Evolutionary conservation across 345 rosid genomes (phyloP).

Genomic region (Pistacia integerrima): DNA sequence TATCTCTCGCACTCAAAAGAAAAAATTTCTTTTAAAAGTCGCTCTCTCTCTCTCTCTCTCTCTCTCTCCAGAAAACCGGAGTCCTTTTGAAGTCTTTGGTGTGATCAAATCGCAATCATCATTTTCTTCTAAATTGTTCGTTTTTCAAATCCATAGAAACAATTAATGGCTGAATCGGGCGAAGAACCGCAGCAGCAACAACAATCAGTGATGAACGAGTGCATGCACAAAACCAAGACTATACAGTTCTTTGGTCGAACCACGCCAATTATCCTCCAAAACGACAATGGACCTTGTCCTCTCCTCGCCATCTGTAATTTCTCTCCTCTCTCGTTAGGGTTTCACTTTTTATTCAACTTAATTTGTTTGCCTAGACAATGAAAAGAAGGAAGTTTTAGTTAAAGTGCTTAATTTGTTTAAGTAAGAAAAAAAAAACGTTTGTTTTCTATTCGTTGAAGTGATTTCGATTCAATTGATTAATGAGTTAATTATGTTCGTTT

Average conservation of each 20-base stretch:
- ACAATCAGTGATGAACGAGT: constrained; percentile 43
- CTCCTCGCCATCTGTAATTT: constrained; percentile 87
- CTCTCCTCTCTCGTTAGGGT: constrained; percentile 26
- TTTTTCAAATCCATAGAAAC: neutral
- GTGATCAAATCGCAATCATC: constrained; percentile 5
- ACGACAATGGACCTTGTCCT: constrained; percentile 99
- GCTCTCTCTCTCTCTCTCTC: no score
- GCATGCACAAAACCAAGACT: constrained; percentile 72
- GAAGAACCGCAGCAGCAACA: constrained; percentile 35
- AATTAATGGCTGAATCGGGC: constrained; percentile 15
- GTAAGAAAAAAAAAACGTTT: neutral
- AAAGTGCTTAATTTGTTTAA: neutral
- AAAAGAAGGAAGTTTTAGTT: neutral
- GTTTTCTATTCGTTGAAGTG: neutral
- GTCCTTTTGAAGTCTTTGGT: neutral
- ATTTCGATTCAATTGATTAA: neutral
- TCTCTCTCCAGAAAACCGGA: neutral
- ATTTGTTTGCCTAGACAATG: neutral
- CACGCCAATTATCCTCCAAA: constrained; percentile 90
- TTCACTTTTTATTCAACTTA: constrained; percentile 3
- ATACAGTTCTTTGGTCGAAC: constrained; percentile 83
- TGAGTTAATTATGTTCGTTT: neutral
- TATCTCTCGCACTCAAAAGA: no score
- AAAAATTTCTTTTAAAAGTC: no score
- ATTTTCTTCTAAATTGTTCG: neutral